phyloP scores from a whole-genome alignment of 2,329 filamentous ascomycete species.

The Alternaria sp. region DNA sequence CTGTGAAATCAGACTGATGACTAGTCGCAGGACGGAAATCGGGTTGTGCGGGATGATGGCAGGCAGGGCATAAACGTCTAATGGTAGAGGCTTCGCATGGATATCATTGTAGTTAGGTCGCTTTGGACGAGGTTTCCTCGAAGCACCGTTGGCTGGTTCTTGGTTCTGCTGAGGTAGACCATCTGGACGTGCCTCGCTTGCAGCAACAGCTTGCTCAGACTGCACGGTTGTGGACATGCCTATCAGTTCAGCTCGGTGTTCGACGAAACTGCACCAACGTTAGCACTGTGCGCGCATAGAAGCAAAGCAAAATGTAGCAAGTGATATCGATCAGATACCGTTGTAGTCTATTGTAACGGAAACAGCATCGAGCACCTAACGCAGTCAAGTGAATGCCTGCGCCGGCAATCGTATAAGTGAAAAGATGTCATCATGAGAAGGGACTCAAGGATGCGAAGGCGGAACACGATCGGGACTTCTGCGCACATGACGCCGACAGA shows the following conservation, averaged over 20 bases:
- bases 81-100: slow-evolving; percentile 80
- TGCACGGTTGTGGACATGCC: slow-evolving; percentile 27
- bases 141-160: slow-evolving; percentile 28
- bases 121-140: slow-evolving; percentile 42
- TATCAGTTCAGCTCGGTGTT: slow-evolving; percentile 14
- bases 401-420: slow-evolving; percentile 37
- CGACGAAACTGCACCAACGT: slow-evolving; percentile 23
- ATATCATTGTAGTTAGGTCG: slow-evolving; percentile 73
- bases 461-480: slow-evolving; percentile 4
- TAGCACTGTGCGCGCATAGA: slow-evolving; percentile 13
- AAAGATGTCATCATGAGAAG: slow-evolving; percentile 39
- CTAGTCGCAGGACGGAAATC: slow-evolving; percentile 82
- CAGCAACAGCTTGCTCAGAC: slow-evolving; percentile 19
- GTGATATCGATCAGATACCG: slow-evolving; percentile 47
- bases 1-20: slow-evolving; percentile 79
- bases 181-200: slow-evolving; percentile 17
- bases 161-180: slow-evolving; percentile 17
- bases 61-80: slow-evolving; percentile 84
- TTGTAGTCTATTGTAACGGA: slow-evolving; percentile 51
- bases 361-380: slow-evolving; percentile 43
- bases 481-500: not conserved
- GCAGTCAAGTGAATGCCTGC: slow-evolving; percentile 47
- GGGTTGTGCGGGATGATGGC: slow-evolving; percentile 92
- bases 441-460: not conserved
- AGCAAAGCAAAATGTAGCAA: slow-evolving; percentile 6